phyloP scores from a whole-genome alignment of 2,329 filamentous ascomycete genomes.

The Diaporthe batatas region DNA sequence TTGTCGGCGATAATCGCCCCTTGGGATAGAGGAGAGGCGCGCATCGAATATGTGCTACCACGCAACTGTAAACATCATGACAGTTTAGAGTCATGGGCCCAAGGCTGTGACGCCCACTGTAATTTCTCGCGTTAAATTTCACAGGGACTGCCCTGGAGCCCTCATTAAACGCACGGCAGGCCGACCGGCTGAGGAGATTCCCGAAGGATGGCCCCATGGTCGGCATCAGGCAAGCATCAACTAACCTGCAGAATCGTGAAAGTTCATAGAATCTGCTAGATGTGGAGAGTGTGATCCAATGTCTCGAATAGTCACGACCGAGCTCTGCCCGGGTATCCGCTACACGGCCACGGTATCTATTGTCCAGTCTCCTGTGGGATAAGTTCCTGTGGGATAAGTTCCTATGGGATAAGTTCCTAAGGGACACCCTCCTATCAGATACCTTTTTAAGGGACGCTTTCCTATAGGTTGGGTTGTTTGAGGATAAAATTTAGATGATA shows the following conservation, averaged over 20 bases:
- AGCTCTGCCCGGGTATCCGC: no score
- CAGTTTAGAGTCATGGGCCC: background rate
- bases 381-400: no score
- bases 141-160: background rate
- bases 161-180: background rate
- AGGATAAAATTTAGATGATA: no score
- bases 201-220: rapidly evolving
- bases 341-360: no score
- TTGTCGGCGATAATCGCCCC: background rate
- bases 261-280: background rate
- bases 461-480: no score
- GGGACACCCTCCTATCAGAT: no score
- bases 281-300: background rate
- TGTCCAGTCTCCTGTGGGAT: no score
- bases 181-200: background rate
- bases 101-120: no score
- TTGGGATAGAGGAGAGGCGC: no score
- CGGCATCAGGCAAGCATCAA: background rate
- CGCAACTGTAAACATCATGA: background rate
- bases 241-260: background rate
- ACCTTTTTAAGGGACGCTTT: no score
- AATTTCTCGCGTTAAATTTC: background rate
- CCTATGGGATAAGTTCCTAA: no score
- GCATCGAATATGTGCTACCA: no score
- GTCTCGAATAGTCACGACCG: background rate